A percentile compares a stretch with the other conserved stretches of the same genome.
Evolutionary conservation across 2,329 filamentous ascomycete species (phyloP).

Genomic region (Beauveria brongniartii): DNA sequence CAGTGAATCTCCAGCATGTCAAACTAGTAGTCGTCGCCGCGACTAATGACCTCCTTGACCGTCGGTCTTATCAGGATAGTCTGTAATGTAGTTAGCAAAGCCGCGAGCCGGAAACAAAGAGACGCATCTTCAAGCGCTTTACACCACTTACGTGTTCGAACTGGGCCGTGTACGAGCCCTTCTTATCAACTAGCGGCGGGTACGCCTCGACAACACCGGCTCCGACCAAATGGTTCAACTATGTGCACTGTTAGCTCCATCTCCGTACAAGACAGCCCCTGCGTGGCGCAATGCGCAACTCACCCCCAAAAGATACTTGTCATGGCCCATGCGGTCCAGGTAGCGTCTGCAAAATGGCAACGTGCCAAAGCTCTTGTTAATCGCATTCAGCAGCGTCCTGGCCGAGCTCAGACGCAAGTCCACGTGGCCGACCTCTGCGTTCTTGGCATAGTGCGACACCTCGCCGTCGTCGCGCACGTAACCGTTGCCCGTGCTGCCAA

Average conservation of each 20-base stretch:
- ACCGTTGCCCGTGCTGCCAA: constrained; percentile 86
- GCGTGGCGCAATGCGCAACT: constrained; percentile 22
- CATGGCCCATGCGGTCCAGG: constrained; percentile 83
- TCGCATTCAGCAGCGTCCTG: constrained; percentile 76
- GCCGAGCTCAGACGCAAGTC: constrained; percentile 72
- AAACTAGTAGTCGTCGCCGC: constrained; percentile 71
- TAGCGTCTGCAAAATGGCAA: constrained; percentile 87
- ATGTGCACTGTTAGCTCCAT: constrained; percentile 9
- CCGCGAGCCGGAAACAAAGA: not conserved
- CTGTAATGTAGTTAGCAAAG: constrained; percentile 30
- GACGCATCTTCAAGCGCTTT: not conserved
- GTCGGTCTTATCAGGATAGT: constrained; percentile 70
- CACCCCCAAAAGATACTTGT: constrained; percentile 88
- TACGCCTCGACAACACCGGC: constrained; percentile 84
- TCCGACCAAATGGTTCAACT: constrained; percentile 80
- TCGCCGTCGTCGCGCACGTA: constrained; percentile 84
- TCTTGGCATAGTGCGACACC: constrained; percentile 79
- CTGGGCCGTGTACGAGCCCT: constrained; percentile 90
- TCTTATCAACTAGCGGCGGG: constrained; percentile 81
- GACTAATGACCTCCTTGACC: constrained; percentile 81
- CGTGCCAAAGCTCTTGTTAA: constrained; percentile 95
- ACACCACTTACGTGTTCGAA: constrained; percentile 74
- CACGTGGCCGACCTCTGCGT: constrained; percentile 63
- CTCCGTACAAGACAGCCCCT: too few relatives aligned
- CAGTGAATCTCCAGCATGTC: not conserved